Percentiles rank a stretch among this genome's conserved stretches.
Conservation (phyloP, 2,329 filamentous ascomycete species). For the Talaromyces piceae region DNA sequence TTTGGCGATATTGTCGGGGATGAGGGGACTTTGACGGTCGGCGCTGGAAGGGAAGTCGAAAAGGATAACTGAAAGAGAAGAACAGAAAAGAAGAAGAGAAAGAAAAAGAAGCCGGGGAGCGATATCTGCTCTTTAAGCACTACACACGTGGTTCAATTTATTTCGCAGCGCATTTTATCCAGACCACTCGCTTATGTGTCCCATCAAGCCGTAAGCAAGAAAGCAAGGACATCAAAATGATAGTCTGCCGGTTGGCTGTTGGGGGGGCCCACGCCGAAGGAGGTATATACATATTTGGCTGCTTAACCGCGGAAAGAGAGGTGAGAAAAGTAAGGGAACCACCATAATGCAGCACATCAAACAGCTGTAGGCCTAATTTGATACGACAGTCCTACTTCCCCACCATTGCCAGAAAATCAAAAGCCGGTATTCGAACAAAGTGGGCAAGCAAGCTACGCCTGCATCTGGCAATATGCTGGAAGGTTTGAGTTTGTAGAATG, state of each 20-base stretch:
- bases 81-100: conserved; percentile 1
- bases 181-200: neutral
- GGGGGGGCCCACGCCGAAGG: neutral
- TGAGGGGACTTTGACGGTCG: conserved; percentile 5
- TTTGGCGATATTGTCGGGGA: neutral
- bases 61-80: too few relatives aligned
- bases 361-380: too few relatives aligned
- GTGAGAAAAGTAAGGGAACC: neutral
- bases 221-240: neutral
- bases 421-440: too few relatives aligned
- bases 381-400: too few relatives aligned
- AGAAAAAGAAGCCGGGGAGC: neutral
- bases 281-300: neutral
- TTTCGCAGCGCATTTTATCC: neutral
- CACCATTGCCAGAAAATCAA: too few relatives aligned
- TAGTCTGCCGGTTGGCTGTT: neutral
- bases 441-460: too few relatives aligned
- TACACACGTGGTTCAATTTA: neutral
- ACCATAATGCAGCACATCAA: too few relatives aligned
- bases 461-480: too few relatives aligned
- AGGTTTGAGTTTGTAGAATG: too few relatives aligned
- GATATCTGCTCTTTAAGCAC: neutral
- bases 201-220: neutral
- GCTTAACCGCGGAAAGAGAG: neutral
- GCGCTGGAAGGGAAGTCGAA: too few relatives aligned